These are phyloP conservation scores for Oidiodendron maius DNA, from an alignment of 495 filamentous ascomycete species.

Conservation along the genomic window DNA sequence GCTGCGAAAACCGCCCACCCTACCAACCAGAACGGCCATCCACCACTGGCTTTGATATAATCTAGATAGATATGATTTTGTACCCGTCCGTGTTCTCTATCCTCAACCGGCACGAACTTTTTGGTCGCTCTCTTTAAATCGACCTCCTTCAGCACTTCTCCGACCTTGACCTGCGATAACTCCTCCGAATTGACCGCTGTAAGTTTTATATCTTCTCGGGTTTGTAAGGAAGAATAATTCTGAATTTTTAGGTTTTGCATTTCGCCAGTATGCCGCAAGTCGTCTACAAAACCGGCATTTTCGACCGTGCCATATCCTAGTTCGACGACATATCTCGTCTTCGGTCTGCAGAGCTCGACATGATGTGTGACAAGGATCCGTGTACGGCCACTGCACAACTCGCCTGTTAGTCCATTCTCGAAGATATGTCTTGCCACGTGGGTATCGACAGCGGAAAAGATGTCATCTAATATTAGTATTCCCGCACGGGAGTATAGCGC, in stretches of 20 bases:
- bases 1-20: slow-evolving; percentile 43
- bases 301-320: slow-evolving; percentile 63
- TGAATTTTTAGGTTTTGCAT: slow-evolving; percentile 55
- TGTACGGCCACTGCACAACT: slow-evolving; percentile 62
- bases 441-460: slow-evolving; percentile 69
- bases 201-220: slow-evolving; percentile 35
- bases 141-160: slow-evolving; percentile 34
- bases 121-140: slow-evolving; percentile 33
- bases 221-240: slow-evolving; percentile 38
- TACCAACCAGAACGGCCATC: slow-evolving; percentile 53
- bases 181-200: slow-evolving; percentile 42
- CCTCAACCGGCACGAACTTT: slow-evolving; percentile 71
- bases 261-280: slow-evolving; percentile 40
- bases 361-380: slow-evolving; percentile 81
- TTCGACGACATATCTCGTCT: slow-evolving; percentile 64
- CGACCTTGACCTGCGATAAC: slow-evolving; percentile 16
- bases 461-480: slow-evolving; percentile 76
- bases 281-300: slow-evolving; percentile 52
- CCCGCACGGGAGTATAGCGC: slow-evolving; percentile 77
- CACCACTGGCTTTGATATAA: slow-evolving; percentile 63
- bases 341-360: slow-evolving; percentile 61
- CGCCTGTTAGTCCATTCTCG: slow-evolving; percentile 62
- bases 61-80: slow-evolving; percentile 53
- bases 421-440: slow-evolving; percentile 76
- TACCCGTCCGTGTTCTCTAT: slow-evolving; percentile 58